Conservation (phyloP, 768 basidiomycete genomes). For the Lactifluus hygrophoroides region DNA sequence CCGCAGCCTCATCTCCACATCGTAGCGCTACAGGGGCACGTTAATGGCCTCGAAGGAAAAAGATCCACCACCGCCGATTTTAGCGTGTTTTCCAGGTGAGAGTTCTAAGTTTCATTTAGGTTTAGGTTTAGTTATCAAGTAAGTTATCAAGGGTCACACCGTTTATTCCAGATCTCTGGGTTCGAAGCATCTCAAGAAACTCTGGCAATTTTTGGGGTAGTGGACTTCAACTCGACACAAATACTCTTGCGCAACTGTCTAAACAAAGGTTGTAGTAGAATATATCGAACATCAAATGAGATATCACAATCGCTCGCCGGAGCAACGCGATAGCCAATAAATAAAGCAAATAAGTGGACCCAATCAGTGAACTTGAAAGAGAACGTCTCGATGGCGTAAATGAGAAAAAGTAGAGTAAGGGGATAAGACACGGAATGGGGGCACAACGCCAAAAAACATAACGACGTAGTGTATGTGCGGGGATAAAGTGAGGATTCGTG, state of each 20-base stretch:
- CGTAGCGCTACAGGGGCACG: too few species aligned
- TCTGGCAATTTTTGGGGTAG: background rate
- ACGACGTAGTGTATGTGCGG: background rate
- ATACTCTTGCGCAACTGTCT: background rate
- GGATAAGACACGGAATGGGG: background rate
- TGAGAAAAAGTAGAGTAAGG: background rate
- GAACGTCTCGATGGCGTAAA: background rate
- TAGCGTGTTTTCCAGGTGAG: too few species aligned
- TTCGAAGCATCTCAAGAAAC: too few species aligned
- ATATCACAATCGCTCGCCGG: slow-evolving; percentile 1
- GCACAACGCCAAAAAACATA: background rate
- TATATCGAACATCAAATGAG: background rate
- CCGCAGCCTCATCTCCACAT: too few species aligned
- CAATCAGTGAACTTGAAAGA: background rate
- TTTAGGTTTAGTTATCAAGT: too few species aligned
- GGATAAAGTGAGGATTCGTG: background rate
- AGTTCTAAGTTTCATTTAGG: too few species aligned
- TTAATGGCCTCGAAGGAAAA: too few species aligned
- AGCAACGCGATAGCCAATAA: slow-evolving; percentile 2
- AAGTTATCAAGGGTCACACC: too few species aligned
- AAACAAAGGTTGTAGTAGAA: background rate
- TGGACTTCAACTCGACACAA: background rate
- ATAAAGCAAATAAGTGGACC: background rate
- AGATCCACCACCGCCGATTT: too few species aligned
- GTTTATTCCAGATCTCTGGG: too few species aligned